Evolutionary conservation across 1,284 basidiomycete species (phyloP).

Genomic region (Cryptococcus amylolentus): DNA sequence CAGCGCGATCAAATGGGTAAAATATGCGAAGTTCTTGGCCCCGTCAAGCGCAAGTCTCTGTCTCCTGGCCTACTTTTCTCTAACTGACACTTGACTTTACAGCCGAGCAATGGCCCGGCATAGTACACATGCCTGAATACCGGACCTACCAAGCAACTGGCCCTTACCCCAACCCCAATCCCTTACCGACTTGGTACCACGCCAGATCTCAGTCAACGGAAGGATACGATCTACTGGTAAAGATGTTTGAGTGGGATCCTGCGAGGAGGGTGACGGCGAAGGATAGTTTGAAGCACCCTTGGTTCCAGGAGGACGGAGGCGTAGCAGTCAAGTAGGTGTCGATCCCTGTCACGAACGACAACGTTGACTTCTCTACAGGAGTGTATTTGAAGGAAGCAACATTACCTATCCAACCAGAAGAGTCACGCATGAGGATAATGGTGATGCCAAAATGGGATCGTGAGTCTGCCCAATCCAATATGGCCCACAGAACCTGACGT

Average conservation of each 20-base stretch:
- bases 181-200: conserved; percentile 65
- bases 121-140: conserved; percentile 86
- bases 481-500: neutral
- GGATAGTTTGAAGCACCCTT: conserved; percentile 70
- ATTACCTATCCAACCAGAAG: conserved; percentile 52
- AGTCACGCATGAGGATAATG: conserved; percentile 56
- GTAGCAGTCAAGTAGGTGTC: conserved; percentile 47
- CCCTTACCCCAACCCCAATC: conserved; percentile 44
- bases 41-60: conserved; percentile 66
- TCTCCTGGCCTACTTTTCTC: neutral
- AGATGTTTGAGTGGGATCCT: conserved; percentile 85
- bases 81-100: neutral
- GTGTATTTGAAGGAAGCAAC: conserved; percentile 46
- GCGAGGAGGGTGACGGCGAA: conserved; percentile 77
- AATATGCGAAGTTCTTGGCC: conserved; percentile 92
- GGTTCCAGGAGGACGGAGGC: conserved; percentile 53
- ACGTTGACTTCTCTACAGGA: conserved; percentile 16
- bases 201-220: conserved; percentile 52
- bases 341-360: neutral
- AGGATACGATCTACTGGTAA: conserved; percentile 78
- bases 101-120: conserved; percentile 78
- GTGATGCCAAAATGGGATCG: conserved; percentile 51
- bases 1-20: conserved; percentile 90
- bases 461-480: conserved; percentile 20
- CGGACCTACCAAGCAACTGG: conserved; percentile 76